These are phyloP conservation scores for Skeletonema tropicum DNA, from an alignment of 108 stramenopile species.

Conservation along the genomic window DNA sequence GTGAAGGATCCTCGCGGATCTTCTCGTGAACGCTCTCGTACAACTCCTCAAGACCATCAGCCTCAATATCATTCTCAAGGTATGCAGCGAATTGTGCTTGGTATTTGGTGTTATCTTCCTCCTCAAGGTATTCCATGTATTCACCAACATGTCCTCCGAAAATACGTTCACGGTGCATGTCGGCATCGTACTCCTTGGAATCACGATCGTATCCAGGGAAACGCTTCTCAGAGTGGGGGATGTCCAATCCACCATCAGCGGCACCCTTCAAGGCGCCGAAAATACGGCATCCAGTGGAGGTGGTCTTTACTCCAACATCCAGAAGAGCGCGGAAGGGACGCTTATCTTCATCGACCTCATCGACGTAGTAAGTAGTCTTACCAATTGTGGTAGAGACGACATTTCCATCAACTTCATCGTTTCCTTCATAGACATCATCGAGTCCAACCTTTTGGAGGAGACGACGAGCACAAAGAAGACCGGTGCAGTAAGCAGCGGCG, in stretches of 20 bases:
- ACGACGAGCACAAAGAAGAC: slow-evolving; percentile 95
- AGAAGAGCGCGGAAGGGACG: slow-evolving; percentile 95
- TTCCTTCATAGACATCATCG: slow-evolving; percentile 93
- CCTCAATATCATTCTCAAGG: slow-evolving; percentile 79
- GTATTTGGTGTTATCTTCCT: slow-evolving; percentile 97
- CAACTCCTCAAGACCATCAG: slow-evolving; percentile 90
- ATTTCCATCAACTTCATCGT: slow-evolving; percentile 87
- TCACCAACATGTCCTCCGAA: slow-evolving; percentile 96
- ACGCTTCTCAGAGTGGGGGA: slow-evolving; percentile 97
- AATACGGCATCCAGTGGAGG: slow-evolving; percentile 96
- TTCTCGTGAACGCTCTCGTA: slow-evolving; percentile 94
- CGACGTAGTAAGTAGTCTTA: slow-evolving; percentile 96
- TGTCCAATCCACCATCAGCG: slow-evolving; percentile 97
- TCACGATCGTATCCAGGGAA: slow-evolving; percentile 99
- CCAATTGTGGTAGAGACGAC: slow-evolving; percentile 86
- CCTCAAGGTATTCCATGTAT: slow-evolving; percentile 98
- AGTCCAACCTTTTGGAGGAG: slow-evolving; percentile 96
- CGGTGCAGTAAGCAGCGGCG: slow-evolving; percentile 99
- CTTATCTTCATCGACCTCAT: slow-evolving; percentile 98
- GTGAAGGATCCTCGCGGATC: slow-evolving; percentile 96
- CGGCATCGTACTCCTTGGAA: slow-evolving; percentile 96
- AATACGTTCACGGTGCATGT: slow-evolving; percentile 97
- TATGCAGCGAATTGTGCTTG: slow-evolving; percentile 88
- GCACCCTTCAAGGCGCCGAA: slow-evolving; percentile 99
- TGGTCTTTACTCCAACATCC: slow-evolving; percentile 96